Evolutionary conservation across 176 grass and related monocot species (phyloP).

Genomic region (Tuctoria greenei): DNA sequence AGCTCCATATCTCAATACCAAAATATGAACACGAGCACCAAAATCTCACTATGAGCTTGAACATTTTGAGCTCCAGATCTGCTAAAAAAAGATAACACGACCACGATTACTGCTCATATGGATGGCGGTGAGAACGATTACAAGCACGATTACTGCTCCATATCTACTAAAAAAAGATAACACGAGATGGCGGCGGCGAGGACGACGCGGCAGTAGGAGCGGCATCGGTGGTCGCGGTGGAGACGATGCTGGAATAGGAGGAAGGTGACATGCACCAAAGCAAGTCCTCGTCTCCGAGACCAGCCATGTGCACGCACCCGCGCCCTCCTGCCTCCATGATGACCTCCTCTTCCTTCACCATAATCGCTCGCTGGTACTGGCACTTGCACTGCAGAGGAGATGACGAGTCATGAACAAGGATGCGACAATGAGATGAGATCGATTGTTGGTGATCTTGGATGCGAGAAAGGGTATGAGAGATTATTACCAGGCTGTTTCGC

Average conservation of each 20-base stretch:
- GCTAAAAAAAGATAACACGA: too few relatives aligned
- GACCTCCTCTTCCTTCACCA: constrained; percentile 52
- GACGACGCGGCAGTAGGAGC: constrained; percentile 4
- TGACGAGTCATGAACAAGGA: not conserved
- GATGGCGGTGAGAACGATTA: too few relatives aligned
- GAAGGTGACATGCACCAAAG: constrained; percentile 41
- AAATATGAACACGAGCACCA: too few relatives aligned
- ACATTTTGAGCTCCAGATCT: too few relatives aligned
- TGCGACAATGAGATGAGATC: not conserved
- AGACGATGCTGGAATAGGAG: constrained; percentile 31
- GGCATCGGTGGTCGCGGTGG: not conserved
- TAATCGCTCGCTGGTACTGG: constrained; percentile 6
- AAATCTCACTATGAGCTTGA: too few relatives aligned
- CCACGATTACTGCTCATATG: too few relatives aligned
- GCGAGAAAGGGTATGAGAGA: not conserved
- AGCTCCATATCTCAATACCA: too few relatives aligned
- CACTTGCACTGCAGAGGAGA: not conserved
- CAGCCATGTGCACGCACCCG: constrained; percentile 46
- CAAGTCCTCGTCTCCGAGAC: too few relatives aligned
- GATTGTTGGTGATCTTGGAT: not conserved
- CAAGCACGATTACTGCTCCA: too few relatives aligned
- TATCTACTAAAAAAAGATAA: too few relatives aligned
- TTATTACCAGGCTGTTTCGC: constrained; percentile 30
- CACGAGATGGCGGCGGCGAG: too few relatives aligned
- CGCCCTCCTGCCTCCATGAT: constrained; percentile 31